A percentile compares a stretch with the other conserved stretches of the same genome.
phyloP scores from a whole-genome alignment of 208 protist species.

The Acanthamoeba quina region DNA sequence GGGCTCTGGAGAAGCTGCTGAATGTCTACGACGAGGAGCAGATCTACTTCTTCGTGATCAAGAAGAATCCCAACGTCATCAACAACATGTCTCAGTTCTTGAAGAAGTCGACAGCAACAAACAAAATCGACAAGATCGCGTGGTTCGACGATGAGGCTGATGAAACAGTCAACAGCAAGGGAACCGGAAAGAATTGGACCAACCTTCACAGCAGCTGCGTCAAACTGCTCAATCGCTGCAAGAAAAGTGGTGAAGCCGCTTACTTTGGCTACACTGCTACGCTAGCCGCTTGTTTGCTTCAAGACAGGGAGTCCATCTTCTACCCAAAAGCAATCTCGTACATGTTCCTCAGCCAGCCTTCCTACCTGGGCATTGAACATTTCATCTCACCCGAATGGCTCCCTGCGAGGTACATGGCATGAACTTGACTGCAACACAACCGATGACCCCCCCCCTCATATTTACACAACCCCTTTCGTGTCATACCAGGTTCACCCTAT shows the following conservation, averaged over 20 bases:
- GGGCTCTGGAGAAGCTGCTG: neutral
- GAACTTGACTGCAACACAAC: no score
- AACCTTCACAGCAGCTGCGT: neutral
- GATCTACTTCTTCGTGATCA: slow-evolving; percentile 3
- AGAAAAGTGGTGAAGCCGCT: neutral
- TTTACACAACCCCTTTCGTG: no score
- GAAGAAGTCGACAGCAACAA: neutral
- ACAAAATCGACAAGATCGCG: neutral
- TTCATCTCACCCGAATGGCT: no score
- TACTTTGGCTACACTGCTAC: neutral
- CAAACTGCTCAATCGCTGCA: neutral
- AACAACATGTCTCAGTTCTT: slow-evolving; percentile 2
- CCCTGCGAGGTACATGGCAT: no score
- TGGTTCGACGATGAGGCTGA: slow-evolving; percentile 18
- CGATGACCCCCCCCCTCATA: no score
- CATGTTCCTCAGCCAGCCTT: no score
- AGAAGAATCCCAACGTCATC: neutral
- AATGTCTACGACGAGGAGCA: neutral
- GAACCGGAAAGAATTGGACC: neutral
- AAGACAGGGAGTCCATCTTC: neutral
- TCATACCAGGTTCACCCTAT: no score
- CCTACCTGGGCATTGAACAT: no score
- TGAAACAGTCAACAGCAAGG: slow-evolving; percentile 33
- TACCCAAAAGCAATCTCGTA: no score
- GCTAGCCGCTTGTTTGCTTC: neutral